Percentiles rank a stretch among this genome's conserved stretches.
These are phyloP conservation scores for Tremellales sp. DNA, from an alignment of 1,284 basidiomycete genomes.

Conservation along the genomic window DNA sequence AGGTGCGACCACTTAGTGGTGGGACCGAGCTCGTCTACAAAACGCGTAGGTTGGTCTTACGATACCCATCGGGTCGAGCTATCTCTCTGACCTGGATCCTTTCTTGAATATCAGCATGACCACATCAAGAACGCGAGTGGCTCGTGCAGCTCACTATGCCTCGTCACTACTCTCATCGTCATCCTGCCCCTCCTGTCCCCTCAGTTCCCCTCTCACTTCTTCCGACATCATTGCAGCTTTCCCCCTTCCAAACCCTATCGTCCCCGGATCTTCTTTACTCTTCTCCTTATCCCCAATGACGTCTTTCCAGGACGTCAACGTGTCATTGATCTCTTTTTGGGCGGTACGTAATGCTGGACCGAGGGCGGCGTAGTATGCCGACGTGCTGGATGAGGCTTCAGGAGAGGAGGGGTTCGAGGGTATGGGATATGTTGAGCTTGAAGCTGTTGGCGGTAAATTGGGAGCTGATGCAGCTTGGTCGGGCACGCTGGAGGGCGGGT, in stretches of 20 bases:
- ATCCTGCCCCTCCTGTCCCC: background rate
- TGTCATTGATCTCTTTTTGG: conserved; percentile 24
- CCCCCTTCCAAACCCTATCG: conserved; percentile 23
- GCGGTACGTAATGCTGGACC: conserved; percentile 38
- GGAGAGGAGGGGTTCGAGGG: background rate
- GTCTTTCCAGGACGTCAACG: conserved; percentile 36
- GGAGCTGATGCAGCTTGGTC: too few relatives aligned
- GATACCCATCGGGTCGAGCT: too few relatives aligned
- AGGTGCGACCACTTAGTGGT: too few relatives aligned
- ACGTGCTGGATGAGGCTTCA: background rate
- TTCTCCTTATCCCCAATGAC: conserved; percentile 34
- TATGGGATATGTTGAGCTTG: background rate
- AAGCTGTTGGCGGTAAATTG: too few relatives aligned
- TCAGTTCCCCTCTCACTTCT: conserved; percentile 15
- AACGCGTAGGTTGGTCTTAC: too few relatives aligned
- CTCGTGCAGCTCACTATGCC: too few relatives aligned
- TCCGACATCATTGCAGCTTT: conserved; percentile 28
- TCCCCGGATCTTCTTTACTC: conserved; percentile 26
- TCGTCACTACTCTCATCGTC: too few relatives aligned
- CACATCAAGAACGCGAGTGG: too few relatives aligned
- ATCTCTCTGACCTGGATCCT: too few relatives aligned
- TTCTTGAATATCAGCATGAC: too few relatives aligned
- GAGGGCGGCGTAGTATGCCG: conserved; percentile 12
- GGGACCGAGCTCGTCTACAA: too few relatives aligned
- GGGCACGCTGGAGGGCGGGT: conserved; percentile 13